Evolutionary conservation across 371 early-diverging fungal species (phyloP).

Genomic region (Entomophthora muscae): DNA sequence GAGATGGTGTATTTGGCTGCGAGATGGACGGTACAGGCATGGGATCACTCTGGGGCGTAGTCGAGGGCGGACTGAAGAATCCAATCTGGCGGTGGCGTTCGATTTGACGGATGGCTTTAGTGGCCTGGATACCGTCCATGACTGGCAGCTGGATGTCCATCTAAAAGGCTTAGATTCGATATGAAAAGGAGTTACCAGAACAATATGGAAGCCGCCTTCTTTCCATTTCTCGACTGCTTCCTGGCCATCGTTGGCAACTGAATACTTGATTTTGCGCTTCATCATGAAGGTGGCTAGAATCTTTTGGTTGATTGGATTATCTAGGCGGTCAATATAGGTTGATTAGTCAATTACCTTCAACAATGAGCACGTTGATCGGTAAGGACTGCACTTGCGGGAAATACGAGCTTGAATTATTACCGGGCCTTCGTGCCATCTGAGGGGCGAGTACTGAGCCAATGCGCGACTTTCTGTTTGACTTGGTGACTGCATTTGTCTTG

Average conservation of each 20-base stretch:
- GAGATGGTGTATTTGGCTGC: slow-evolving; percentile 9
- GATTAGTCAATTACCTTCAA: slow-evolving; percentile 36
- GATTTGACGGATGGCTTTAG: slow-evolving; percentile 44
- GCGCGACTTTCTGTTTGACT: neutral
- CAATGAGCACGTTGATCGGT: slow-evolving; percentile 58
- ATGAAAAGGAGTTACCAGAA: slow-evolving; percentile 31
- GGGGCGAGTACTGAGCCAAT: neutral
- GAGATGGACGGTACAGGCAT: slow-evolving; percentile 5
- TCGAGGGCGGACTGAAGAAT: slow-evolving; percentile 22
- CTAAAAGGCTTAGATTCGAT: slow-evolving; percentile 12
- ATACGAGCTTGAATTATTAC: slow-evolving; percentile 16
- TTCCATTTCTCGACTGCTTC: slow-evolving; percentile 62
- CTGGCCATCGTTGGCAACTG: slow-evolving; percentile 51
- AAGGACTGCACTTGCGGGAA: slow-evolving; percentile 23
- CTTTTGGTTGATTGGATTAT: slow-evolving; percentile 57
- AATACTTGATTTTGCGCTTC: slow-evolving; percentile 45
- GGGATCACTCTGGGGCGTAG: slow-evolving; percentile 8
- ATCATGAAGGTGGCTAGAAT: slow-evolving; percentile 56
- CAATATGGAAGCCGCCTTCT: slow-evolving; percentile 48
- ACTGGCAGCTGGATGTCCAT: slow-evolving; percentile 75
- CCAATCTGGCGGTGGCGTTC: slow-evolving; percentile 46
- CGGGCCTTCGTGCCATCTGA: slow-evolving; percentile 1
- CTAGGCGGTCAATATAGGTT: slow-evolving; percentile 14
- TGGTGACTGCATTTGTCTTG: neutral
- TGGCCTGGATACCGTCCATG: slow-evolving; percentile 66